Percentiles rank a stretch among this genome's conserved stretches.
Conservation (phyloP, 352 stramenopile species). For the Phytophthora gonapodyides region DNA sequence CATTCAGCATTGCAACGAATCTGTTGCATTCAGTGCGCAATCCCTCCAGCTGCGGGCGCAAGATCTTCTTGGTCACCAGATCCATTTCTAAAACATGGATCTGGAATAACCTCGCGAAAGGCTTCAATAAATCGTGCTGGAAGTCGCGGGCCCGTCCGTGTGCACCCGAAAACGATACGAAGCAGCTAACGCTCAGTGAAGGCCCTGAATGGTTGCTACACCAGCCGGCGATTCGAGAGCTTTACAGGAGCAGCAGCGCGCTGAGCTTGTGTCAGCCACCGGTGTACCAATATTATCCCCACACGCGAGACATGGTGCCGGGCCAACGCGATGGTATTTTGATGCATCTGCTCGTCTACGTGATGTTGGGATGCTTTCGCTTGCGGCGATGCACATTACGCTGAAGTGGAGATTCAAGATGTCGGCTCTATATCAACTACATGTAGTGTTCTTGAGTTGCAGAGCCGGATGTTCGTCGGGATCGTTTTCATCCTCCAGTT, state of each 20-base stretch:
- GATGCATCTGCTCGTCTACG: constrained; percentile 19
- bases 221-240: too few relatives aligned
- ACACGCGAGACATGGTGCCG: constrained; percentile 22
- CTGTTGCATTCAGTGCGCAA: too few relatives aligned
- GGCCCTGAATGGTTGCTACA: too few relatives aligned
- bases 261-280: constrained; percentile 14
- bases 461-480: constrained; percentile 32
- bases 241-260: neutral
- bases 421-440: constrained; percentile 26
- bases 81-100: neutral
- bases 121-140: neutral
- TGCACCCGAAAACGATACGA: neutral
- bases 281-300: constrained; percentile 23
- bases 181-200: too few relatives aligned
- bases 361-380: constrained; percentile 11
- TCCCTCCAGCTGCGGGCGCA: too few relatives aligned
- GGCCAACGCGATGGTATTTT: constrained; percentile 15
- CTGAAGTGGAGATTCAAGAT: constrained; percentile 25
- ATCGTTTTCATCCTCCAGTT: constrained; percentile 29
- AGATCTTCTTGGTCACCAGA: constrained; percentile 12
- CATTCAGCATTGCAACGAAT: too few relatives aligned
- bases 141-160: neutral
- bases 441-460: constrained; percentile 30
- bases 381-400: constrained; percentile 24
- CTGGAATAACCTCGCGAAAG: neutral